Evolutionary conservation across 2,329 filamentous ascomycete genomes (phyloP), one percentile per base, ranked within the genome.

Genomic region (Stachybotrys chartarum): DNA sequence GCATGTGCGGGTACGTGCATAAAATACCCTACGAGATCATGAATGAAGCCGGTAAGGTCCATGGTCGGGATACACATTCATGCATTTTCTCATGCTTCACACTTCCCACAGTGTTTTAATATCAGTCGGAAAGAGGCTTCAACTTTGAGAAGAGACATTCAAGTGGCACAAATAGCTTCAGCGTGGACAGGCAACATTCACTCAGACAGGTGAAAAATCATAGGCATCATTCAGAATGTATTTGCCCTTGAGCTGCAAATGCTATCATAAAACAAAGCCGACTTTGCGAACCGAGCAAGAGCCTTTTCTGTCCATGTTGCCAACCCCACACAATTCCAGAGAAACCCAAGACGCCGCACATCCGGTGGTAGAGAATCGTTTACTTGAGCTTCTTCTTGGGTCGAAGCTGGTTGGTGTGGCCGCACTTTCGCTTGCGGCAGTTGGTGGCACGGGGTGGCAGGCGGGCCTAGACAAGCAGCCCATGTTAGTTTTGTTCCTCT

Each of bases 311-410:
- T 66, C 65, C 64, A 65, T 66, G 24, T 4, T 24, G 65, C 70
- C 68, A 67, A 42, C 65, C 63, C 69, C 67, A 66, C 67, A 66
- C 58, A 70, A 72, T 72, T 68, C 69, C 71, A 69, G 65, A 66
- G 72, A 70, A 24, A 24, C 24, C 24, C 72, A 71, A 72, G 72
- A 77, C 74, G 75, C 74, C 75, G 68, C 70, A 71, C 71, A 66
- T 70, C 70, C 70, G 64, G 62, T 64, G 57, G 24, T 24, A 24
- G 24, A 24, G 57, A 68, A 71, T 72, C 68, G 70, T 73, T 70
- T 78, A 79, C 83, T 97, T 96, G 77, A 96, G 86, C 93, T 99
- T 99, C 92, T 99, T 99, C 93, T 99, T 99, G 79, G 94, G 94
- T 81, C 94, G 91, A 77, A 99, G 90, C 87, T 99, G 94, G 90